These are phyloP conservation scores for barley (Hordeum vulgare) DNA, from an alignment of 176 grass and related monocot species.

Conservation along the genomic window MorexV3_pseudomolecules_assembly NC_058521.1:595880984-595881483, in stretches of 20 bases:
- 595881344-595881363: too few species aligned
- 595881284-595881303: constrained; percentile 40
- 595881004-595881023: constrained; percentile 82
- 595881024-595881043: constrained; percentile 92
- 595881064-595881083: constrained; percentile 89
- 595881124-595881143: constrained; percentile 82
- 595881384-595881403: too few species aligned
- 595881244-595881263: constrained; percentile 67
- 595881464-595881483: too few species aligned
- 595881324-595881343: too few species aligned
- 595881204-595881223: constrained; percentile 97
- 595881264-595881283: constrained; percentile 38
- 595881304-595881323: background rate
- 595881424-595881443: too few species aligned
- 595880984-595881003: constrained; percentile 54
- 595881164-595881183: constrained; percentile 27
- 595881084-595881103: constrained; percentile 90
- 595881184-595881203: constrained; percentile 81
- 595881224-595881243: constrained; percentile 74
- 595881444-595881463: too few species aligned
- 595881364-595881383: too few species aligned
- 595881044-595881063: constrained; percentile 47
- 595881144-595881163: constrained; percentile 54
- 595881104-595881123: constrained; percentile 75
- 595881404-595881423: too few species aligned